phyloP scores from a whole-genome alignment of 2,329 filamentous ascomycete species.

The Aspergillus melleus region DNA sequence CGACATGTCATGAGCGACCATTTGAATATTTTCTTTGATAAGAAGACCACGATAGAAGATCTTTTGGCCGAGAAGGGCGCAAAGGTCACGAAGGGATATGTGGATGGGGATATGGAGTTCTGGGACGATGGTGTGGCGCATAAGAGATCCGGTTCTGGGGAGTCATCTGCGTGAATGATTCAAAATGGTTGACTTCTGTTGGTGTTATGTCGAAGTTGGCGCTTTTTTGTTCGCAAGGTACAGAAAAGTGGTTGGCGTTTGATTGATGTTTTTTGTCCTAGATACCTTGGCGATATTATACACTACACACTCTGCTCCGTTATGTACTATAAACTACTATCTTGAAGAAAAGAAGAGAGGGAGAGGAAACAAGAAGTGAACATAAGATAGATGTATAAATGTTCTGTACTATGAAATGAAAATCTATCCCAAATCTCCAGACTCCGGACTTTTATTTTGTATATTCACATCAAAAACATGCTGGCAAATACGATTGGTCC shows the following conservation, averaged over 20 bases:
- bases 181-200: background rate
- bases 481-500: constrained; percentile 20
- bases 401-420: constrained; percentile 9
- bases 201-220: background rate
- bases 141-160: constrained; percentile 12
- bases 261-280: constrained; percentile 1
- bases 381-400: constrained; percentile 2
- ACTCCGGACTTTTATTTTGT: constrained; percentile 23
- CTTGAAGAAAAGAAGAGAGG: background rate
- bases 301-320: constrained; percentile 25
- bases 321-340: constrained; percentile 20
- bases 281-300: constrained; percentile 17
- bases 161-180: background rate
- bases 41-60: constrained; percentile 45
- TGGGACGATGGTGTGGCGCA: constrained; percentile 71
- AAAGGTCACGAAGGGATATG: constrained; percentile 74
- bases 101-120: constrained; percentile 87
- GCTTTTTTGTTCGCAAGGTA: constrained; percentile 5
- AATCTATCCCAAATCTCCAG: constrained; percentile 16
- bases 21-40: constrained; percentile 60
- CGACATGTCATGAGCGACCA: constrained; percentile 92
- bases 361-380: background rate
- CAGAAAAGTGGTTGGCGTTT: constrained; percentile 2
- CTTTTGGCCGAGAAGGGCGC: constrained; percentile 52
- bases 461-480: constrained; percentile 12